Conservation (phyloP, 75 land plant genomes). For the Azolla pinnata region DNA sequence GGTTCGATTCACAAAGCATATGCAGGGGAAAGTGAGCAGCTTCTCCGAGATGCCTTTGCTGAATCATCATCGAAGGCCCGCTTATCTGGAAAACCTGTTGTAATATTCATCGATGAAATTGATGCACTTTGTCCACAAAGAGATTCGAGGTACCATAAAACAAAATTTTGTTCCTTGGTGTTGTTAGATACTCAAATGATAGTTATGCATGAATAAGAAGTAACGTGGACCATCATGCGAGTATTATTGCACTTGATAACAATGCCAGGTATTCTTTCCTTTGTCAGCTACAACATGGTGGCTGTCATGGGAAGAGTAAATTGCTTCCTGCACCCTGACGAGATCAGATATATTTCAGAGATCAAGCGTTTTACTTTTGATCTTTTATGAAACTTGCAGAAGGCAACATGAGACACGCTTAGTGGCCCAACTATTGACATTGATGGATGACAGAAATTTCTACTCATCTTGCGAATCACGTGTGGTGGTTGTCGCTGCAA, state of each 20-base stretch:
- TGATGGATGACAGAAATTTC: slow-evolving; percentile 63
- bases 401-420: slow-evolving; percentile 68
- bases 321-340: no score
- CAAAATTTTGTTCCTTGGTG: no score
- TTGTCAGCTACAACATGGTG: no score
- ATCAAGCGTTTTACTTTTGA: not conserved
- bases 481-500: slow-evolving; percentile 75
- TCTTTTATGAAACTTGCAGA: slow-evolving; percentile 25
- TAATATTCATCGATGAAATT: slow-evolving; percentile 86
- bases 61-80: slow-evolving; percentile 66
- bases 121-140: slow-evolving; percentile 82
- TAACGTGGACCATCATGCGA: no score
- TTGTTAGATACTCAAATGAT: no score
- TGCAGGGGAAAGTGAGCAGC: slow-evolving; percentile 84
- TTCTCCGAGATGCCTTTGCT: slow-evolving; percentile 68
- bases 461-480: slow-evolving; percentile 29
- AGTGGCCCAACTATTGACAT: slow-evolving; percentile 60
- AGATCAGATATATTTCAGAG: not conserved
- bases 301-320: no score
- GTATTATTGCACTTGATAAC: no score
- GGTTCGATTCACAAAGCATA: slow-evolving; percentile 65
- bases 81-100: slow-evolving; percentile 56
- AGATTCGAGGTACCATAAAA: slow-evolving; percentile 45
- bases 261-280: no score
- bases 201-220: not conserved